Conservation (phyloP, 305 asterid genomes). For the Solanum aculeatissimum region DNA sequence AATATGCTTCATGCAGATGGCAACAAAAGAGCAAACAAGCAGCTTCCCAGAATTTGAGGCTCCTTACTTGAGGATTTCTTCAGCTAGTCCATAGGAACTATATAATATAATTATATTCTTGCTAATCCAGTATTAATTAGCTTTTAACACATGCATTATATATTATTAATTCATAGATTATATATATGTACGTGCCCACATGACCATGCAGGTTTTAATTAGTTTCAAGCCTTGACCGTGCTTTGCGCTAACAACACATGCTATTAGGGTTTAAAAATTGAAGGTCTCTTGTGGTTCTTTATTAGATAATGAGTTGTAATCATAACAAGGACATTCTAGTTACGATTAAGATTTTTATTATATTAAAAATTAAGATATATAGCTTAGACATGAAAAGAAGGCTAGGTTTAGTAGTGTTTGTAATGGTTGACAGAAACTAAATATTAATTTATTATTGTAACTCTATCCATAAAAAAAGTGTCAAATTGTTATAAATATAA, state of each 20-base stretch:
- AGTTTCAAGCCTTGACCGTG: neutral
- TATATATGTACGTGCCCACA: neutral
- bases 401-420: neutral
- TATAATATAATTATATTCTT: neutral
- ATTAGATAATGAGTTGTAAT: constrained; percentile 5
- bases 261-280: neutral
- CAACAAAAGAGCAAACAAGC: neutral
- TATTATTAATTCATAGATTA: neutral
- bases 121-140: neutral
- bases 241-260: constrained; percentile 7
- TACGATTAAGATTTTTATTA: neutral
- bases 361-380: neutral
- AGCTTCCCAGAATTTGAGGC: constrained; percentile 9
- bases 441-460: neutral
- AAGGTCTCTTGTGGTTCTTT: constrained; percentile 1
- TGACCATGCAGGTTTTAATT: constrained; percentile 1
- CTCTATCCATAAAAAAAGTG: neutral
- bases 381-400: neutral
- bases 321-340: neutral
- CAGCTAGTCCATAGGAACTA: neutral
- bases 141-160: neutral
- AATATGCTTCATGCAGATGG: neutral
- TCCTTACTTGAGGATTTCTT: neutral
- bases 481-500: neutral
- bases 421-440: neutral